Conservation (phyloP, 2,329 filamentous ascomycete genomes). For the Raffaelea albimanens region DNA sequence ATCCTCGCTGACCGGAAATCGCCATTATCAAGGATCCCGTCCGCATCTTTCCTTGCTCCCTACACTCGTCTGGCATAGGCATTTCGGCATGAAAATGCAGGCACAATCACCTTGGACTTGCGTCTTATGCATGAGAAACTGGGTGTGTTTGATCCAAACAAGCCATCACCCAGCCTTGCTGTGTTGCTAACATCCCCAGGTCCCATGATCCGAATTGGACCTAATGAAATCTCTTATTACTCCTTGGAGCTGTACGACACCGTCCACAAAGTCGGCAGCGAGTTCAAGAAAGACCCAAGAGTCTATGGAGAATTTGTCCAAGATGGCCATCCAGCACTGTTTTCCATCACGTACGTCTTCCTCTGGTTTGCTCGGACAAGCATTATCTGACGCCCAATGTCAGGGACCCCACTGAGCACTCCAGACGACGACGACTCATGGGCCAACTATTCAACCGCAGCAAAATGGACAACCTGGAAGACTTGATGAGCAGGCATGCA, state of each 20-base stretch:
- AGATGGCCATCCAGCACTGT: constrained; percentile 5
- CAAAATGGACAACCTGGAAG: constrained; percentile 4
- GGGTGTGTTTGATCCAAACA: too few species aligned
- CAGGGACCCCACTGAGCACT: constrained; percentile 4
- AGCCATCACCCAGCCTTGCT: too few species aligned
- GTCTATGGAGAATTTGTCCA: constrained; percentile 11
- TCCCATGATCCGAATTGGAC: constrained; percentile 7
- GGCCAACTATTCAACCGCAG: constrained; percentile 10
- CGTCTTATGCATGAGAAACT: constrained; percentile 3
- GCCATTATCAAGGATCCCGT: constrained; percentile 1
- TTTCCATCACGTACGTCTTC: constrained; percentile 6
- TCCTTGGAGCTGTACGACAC: constrained; percentile 7
- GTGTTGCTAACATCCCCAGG: too few species aligned
- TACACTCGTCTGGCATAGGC: constrained; percentile 6
- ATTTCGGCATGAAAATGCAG: constrained; percentile 5
- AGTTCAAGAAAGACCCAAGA: constrained; percentile 7
- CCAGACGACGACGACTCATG: constrained; percentile 7
- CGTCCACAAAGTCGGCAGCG: constrained; percentile 5
- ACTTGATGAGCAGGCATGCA: constrained; percentile 4
- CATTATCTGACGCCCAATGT: too few species aligned
- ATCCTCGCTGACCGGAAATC: not conserved
- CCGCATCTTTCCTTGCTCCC: constrained; percentile 3
- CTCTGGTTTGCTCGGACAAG: too few species aligned
- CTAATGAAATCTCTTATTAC: constrained; percentile 8
- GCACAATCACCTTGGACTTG: constrained; percentile 7